Evolutionary conservation across 2,329 filamentous ascomycete genomes (phyloP).

Genomic region (Pseudopyrenochaeta lycopersici): DNA sequence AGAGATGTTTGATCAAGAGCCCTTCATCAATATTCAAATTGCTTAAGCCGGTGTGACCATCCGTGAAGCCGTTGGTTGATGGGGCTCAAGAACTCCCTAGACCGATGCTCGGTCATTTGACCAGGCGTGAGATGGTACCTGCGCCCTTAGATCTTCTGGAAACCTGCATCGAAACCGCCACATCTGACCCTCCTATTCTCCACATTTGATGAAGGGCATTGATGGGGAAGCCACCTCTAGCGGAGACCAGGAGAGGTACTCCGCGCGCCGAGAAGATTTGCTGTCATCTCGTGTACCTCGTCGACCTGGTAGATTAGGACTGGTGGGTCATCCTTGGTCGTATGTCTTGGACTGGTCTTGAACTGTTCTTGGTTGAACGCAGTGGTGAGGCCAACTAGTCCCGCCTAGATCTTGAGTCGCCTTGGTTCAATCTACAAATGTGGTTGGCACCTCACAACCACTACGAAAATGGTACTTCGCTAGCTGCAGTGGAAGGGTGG

Average conservation of each 20-base stretch:
- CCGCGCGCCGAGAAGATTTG: constrained; percentile 14
- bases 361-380: constrained; percentile 9
- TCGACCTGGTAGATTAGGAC: constrained; percentile 2
- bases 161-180: constrained; percentile 13
- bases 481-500: constrained; percentile 3
- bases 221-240: not conserved
- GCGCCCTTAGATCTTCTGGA: constrained; percentile 20
- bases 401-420: constrained; percentile 6
- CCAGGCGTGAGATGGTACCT: constrained; percentile 18
- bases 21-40: constrained; percentile 27
- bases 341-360: constrained; percentile 18
- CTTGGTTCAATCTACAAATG: constrained; percentile 15
- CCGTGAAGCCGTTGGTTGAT: constrained; percentile 21
- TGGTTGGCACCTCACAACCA: not conserved
- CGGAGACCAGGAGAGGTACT: constrained; percentile 22
- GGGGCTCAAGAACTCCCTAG: constrained; percentile 3
- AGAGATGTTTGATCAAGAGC: constrained; percentile 1
- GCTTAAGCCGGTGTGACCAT: constrained; percentile 20
- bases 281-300: not conserved
- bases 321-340: constrained; percentile 14
- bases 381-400: constrained; percentile 8
- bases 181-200: constrained; percentile 9
- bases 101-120: constrained; percentile 15
- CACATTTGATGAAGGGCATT: constrained; percentile 24
- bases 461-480: constrained; percentile 8